phyloP scores from a whole-genome alignment of 2,329 filamentous ascomycete genomes.

The Verticillium dahliae region DNA sequence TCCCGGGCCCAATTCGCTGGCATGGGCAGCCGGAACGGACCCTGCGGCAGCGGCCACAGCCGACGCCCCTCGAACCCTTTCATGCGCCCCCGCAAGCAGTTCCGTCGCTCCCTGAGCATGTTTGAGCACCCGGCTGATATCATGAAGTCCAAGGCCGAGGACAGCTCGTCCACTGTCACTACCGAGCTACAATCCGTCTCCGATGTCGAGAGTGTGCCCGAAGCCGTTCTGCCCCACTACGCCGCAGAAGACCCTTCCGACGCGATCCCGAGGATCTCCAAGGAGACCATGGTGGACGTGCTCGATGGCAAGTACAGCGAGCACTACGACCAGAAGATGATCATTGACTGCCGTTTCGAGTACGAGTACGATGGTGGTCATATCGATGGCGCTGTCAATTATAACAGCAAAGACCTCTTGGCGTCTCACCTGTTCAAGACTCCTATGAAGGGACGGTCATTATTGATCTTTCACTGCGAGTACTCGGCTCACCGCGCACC shows the following conservation, averaged over 20 bases:
- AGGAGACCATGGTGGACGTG: conserved; percentile 76
- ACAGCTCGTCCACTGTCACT: conserved; percentile 41
- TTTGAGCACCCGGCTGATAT: conserved; percentile 88
- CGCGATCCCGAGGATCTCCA: conserved; percentile 79
- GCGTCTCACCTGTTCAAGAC: conserved; percentile 70
- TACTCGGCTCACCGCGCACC: conserved; percentile 96
- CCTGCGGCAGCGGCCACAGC: conserved; percentile 63
- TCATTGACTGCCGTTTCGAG: conserved; percentile 97
- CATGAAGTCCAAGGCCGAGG: conserved; percentile 66
- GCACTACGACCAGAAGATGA: conserved; percentile 71
- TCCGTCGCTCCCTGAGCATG: conserved; percentile 93
- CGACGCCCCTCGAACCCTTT: conserved; percentile 69
- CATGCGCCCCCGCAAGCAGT: conserved; percentile 76
- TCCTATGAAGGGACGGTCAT: conserved; percentile 61
- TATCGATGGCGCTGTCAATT: conserved; percentile 89
- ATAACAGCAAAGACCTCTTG: conserved; percentile 90
- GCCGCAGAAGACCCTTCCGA: conserved; percentile 73
- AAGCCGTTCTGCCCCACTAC: conserved; percentile 77
- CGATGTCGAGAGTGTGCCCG: conserved; percentile 73
- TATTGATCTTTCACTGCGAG: conserved; percentile 94
- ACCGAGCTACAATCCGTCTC: conserved; percentile 62
- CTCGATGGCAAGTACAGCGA: conserved; percentile 77
- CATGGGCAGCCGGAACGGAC: conserved; percentile 58
- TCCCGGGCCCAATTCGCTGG: conserved; percentile 60
- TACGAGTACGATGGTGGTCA: conserved; percentile 98